Evolutionary conservation across 352 stramenopile species (phyloP).

Genomic region (Discostella stelligera): DNA sequence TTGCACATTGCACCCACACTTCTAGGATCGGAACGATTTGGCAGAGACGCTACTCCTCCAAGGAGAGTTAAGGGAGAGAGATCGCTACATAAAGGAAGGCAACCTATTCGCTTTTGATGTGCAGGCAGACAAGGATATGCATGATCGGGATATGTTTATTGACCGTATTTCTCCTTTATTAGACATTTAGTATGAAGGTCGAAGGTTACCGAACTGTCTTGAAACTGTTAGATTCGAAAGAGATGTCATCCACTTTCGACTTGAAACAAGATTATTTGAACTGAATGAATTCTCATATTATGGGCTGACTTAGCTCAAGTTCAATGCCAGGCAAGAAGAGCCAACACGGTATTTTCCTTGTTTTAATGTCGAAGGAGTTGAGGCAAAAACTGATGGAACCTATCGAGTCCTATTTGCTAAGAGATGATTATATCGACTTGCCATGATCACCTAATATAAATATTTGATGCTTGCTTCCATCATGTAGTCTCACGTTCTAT

Average conservation of each 20-base stretch:
- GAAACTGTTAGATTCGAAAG: too few species aligned
- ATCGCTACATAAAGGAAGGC: slow-evolving; percentile 30
- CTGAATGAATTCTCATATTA: neutral
- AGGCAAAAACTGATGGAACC: neutral
- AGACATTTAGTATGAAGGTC: slow-evolving; percentile 34
- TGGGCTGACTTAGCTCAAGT: neutral
- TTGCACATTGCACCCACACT: neutral
- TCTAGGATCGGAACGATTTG: slow-evolving; percentile 37
- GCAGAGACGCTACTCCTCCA: slow-evolving; percentile 34
- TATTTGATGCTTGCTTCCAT: neutral
- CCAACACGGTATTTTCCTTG: neutral
- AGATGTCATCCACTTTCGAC: neutral
- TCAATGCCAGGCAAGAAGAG: neutral
- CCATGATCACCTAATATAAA: too few species aligned
- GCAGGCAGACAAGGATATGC: slow-evolving; percentile 36
- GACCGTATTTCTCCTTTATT: slow-evolving; percentile 22
- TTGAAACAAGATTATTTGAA: neutral
- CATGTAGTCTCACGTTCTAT: neutral
- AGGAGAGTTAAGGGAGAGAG: slow-evolving; percentile 35
- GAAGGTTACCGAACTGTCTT: neutral
- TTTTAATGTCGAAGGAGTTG: neutral
- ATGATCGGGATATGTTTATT: slow-evolving; percentile 40
- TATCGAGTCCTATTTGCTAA: neutral
- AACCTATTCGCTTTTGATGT: slow-evolving; percentile 44
- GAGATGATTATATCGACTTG: neutral